phyloP scores from a whole-genome alignment of 2,329 filamentous ascomycete species.

The Akanthomyces lecanii region DNA sequence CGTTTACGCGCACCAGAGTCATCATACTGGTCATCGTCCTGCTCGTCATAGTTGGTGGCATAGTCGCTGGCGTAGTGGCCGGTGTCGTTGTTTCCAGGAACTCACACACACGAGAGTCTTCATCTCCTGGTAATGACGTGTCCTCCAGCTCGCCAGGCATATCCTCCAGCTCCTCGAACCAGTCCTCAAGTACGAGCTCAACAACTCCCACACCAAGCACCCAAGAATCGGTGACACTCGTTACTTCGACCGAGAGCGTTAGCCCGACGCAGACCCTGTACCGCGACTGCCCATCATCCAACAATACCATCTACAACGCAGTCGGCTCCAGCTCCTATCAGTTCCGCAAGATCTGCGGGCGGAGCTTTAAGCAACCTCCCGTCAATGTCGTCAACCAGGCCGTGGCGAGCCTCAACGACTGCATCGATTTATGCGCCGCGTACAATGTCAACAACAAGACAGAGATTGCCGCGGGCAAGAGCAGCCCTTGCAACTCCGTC shows the following conservation, averaged over 20 bases:
- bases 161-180: not conserved
- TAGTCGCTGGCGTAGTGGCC: conserved; percentile 1
- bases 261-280: conserved; percentile 14
- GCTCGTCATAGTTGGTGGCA: not conserved
- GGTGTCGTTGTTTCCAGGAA: not conserved
- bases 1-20: not conserved
- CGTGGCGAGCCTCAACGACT: conserved; percentile 17
- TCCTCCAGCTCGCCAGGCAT: not conserved
- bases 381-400: conserved; percentile 13
- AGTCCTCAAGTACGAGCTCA: not conserved
- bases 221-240: not conserved
- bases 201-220: not conserved
- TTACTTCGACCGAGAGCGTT: conserved; percentile 3
- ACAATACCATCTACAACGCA: conserved; percentile 16
- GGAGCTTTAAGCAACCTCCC: not conserved
- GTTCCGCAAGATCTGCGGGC: conserved; percentile 18
- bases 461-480: conserved; percentile 8
- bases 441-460: conserved; percentile 17
- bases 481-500: conserved; percentile 15
- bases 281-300: conserved; percentile 18
- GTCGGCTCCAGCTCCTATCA: not conserved
- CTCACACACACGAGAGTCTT: not conserved
- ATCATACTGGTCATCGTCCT: not conserved
- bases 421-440: conserved; percentile 17
- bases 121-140: not conserved